Base-by-base conservation (phyloP, 495 filamentous ascomycete species). In the Aspergillus steynii region DNA sequence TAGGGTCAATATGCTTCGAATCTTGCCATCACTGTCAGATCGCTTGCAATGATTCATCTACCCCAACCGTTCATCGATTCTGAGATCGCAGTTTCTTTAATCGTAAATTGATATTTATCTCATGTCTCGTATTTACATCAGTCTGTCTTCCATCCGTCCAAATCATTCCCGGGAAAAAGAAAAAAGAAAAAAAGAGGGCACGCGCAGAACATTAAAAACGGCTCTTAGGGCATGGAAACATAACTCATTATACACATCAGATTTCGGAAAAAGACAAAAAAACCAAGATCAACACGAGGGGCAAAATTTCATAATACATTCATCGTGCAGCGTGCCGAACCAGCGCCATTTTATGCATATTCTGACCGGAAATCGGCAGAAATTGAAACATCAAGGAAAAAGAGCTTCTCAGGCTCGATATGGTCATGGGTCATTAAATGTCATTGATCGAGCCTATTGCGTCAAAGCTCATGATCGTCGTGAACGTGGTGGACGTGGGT, bases 401-500 rank as follows among this genome's bases (percentile, higher is more conserved):
- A 61, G 53, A 31, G 28, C 3, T 14, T 14, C 5, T 42, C 37
- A 37, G 50, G 28, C 37, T 42, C 37, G 37, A 42, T 7, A 42
- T 42, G 7, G 37, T 34, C 29, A 42, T 27, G n/a, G 32, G 15
- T 50, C 59, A 61, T 59, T 27, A 49, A 55, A n/a, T 20, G 20
- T 61, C 54, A 20, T 62, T 14, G 45, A 25, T 58, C 56, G 46
- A 50, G 25, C 32, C 48, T 49, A 29, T 26, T 9, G 20, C 25
- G 31, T 51, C 50, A 29, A 26, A 12, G 29, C 48, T 59, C 56
- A 59, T 59, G 56, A 68, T 60, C 73, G 71, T 61, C 68, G 64
- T 49, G 76, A 79, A 34, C 72, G 71, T 47, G 68, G 63, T 42
- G 72, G 70, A 54, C 73, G 78, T 70, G 70, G 62, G 65, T 77